Evolutionary conservation across 2,329 filamentous ascomycete genomes (phyloP), one percentile per base, ranked within the genome.

Genomic region (Fusarium palustre): DNA sequence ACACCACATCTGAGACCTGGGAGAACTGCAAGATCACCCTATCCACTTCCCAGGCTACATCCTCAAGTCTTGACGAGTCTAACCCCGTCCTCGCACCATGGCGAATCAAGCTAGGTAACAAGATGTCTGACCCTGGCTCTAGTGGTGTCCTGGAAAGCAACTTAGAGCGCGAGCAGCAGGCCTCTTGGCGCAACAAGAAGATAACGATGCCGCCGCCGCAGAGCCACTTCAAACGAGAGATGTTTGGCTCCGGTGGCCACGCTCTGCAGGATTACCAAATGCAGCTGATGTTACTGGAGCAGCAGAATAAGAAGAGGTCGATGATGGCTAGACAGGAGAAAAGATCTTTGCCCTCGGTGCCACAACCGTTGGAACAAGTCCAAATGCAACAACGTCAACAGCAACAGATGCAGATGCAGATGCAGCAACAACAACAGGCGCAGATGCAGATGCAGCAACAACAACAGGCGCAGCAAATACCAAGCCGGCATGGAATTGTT

Each of bases 241-340:
- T 57, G 50, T 70, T 70, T 34, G 67, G 67, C 15, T 16, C 55
- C 12, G 36, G 43, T 13, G 22, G 22, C 9, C n/a, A 22, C 8
- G 20, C 15, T 5, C 42, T 42, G 12, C 15, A 34, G 15, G 92
- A 95, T 77, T 95, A 95, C 74, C 92, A 95, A 81, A 93, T 93
- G 91, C 92, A 95, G 78, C 81, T 95, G 76, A 94, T 94, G 92
- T 80, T 94, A 39, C 85, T 95, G 10, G 92, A 95, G 79, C 92
- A 94, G 79, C 92, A 95, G 80, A 95, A 95, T 74, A 94, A 94
- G 84, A 94, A 93, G 79, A 86, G 92, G 13, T 82, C 94, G 46
- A 89, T 94, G 84, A 93, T 94, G 91, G 92, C 92, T 28, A 88
- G 92, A 20, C 91, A 90, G 76, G 89, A 94, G 76, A 91, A 95